Percentiles rank a stretch among this genome's conserved stretches.
Conservation (phyloP, 2,329 filamentous ascomycete species). For the Lasiodiplodia theobromae region DNA sequence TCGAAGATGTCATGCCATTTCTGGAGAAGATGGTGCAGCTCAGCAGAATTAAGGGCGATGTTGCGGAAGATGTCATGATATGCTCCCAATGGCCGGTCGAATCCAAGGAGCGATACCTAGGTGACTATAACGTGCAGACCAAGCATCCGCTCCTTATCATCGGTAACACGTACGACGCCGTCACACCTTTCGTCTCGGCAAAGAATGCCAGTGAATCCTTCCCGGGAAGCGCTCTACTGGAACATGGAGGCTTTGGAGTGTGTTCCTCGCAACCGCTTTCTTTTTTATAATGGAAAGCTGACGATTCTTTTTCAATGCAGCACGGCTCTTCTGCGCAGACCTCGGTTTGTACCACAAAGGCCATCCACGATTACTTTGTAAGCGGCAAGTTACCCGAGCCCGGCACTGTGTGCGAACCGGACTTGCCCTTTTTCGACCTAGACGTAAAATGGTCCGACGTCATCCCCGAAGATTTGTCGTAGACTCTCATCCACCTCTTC, state of each 20-base stretch:
- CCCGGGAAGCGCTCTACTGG: constrained; percentile 30
- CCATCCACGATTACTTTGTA: too few species aligned
- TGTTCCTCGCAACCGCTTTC: not conserved
- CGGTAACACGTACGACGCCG: constrained; percentile 33
- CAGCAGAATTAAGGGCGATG: constrained; percentile 32
- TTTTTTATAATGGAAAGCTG: not conserved
- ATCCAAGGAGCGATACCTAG: constrained; percentile 34
- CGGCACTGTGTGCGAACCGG: too few species aligned
- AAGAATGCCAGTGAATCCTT: constrained; percentile 34
- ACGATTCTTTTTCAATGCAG: not conserved
- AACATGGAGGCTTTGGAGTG: constrained; percentile 33
- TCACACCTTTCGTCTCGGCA: constrained; percentile 34
- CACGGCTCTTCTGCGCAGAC: constrained; percentile 18
- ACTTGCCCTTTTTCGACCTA: too few species aligned
- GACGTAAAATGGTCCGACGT: too few species aligned
- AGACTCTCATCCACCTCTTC: too few species aligned
- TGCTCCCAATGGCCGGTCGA: constrained; percentile 36
- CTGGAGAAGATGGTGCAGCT: not conserved
- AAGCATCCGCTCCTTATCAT: constrained; percentile 34
- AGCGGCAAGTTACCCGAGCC: too few species aligned
- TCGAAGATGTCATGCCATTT: not conserved
- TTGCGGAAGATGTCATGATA: constrained; percentile 34
- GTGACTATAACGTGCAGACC: constrained; percentile 33
- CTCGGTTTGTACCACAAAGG: too few species aligned
- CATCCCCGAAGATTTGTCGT: too few species aligned